A percentile compares a stretch with the other conserved stretches of the same genome.
Evolutionary conservation across 1,284 basidiomycete genomes (phyloP).

Genomic region (Phlebopus sp.): DNA sequence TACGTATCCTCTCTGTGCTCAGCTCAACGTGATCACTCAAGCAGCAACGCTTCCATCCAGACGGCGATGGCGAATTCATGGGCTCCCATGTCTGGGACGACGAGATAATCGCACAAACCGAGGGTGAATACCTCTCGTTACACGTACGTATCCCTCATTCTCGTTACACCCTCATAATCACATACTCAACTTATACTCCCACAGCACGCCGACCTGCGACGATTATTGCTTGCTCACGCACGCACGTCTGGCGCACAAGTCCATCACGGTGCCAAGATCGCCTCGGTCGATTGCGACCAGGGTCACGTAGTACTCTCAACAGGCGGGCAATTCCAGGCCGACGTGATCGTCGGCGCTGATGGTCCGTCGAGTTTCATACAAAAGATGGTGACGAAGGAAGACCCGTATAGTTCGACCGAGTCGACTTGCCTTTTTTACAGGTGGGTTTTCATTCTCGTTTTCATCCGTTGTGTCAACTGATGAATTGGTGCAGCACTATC

Average conservation of each 20-base stretch:
- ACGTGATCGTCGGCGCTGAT: slow-evolving; percentile 68
- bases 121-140: slow-evolving; percentile 52
- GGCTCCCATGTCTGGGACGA: slow-evolving; percentile 54
- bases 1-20: slow-evolving; percentile 21
- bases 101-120: slow-evolving; percentile 51
- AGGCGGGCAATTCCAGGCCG: slow-evolving; percentile 46
- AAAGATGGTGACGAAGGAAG: slow-evolving; percentile 16
- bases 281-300: slow-evolving; percentile 32
- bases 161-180: background rate
- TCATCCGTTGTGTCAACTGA: too few species aligned
- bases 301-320: slow-evolving; percentile 39
- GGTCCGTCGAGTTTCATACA: slow-evolving; percentile 36
- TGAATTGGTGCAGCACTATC: slow-evolving; percentile 34
- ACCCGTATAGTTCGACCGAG: slow-evolving; percentile 17
- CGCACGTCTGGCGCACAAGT: slow-evolving; percentile 42
- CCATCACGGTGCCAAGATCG: slow-evolving; percentile 40
- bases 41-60: too few species aligned
- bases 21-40: too few species aligned
- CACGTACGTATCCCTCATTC: slow-evolving; percentile 39
- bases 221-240: slow-evolving; percentile 45
- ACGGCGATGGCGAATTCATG: slow-evolving; percentile 44
- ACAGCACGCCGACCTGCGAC: slow-evolving; percentile 31
- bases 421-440: slow-evolving; percentile 40
- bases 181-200: slow-evolving; percentile 3
- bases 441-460: slow-evolving; percentile 30